Percentiles rank a stretch among this genome's conserved stretches.
phyloP scores from a whole-genome alignment of 805 yeast genomes.

The Debaryomyces castellii region DNA sequence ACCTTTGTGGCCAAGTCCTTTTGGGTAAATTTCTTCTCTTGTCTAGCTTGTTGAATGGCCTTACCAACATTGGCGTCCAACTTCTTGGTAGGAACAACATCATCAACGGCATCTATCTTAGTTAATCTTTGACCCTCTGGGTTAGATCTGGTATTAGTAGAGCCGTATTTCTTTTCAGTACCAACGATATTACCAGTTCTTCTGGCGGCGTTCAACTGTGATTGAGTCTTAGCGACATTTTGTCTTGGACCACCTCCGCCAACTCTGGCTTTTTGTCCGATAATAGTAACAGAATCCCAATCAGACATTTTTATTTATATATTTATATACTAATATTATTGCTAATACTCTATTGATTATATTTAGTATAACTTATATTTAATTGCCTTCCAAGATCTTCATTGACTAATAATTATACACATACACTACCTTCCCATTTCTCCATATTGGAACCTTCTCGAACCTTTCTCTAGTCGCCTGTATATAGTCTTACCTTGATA shows the following conservation, averaged over 20 bases:
- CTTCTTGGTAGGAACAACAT: slow-evolving; percentile 89
- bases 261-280: slow-evolving; percentile 84
- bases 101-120: slow-evolving; percentile 89
- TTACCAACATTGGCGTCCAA: slow-evolving; percentile 82
- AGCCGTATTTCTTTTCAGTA: slow-evolving; percentile 88
- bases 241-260: slow-evolving; percentile 90
- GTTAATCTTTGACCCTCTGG: slow-evolving; percentile 95
- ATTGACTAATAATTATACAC: neutral
- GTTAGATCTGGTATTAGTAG: slow-evolving; percentile 56
- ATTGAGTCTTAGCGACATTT: slow-evolving; percentile 73
- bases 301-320: slow-evolving; percentile 47
- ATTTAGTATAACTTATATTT: neutral
- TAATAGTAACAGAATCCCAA: slow-evolving; percentile 90
- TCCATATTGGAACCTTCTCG: slow-evolving; percentile 6
- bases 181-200: slow-evolving; percentile 86
- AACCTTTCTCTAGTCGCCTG: slow-evolving; percentile 1
- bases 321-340: neutral
- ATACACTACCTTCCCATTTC: slow-evolving; percentile 6
- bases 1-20: slow-evolving; percentile 95
- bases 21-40: slow-evolving; percentile 85
- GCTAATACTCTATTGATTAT: neutral
- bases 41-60: slow-evolving; percentile 81
- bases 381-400: neutral
- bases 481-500: slow-evolving; percentile 3
- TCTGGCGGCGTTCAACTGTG: slow-evolving; percentile 89